phyloP scores from a whole-genome alignment of 2,329 filamentous ascomycete genomes.

The Paecilomyces variotii region DNA sequence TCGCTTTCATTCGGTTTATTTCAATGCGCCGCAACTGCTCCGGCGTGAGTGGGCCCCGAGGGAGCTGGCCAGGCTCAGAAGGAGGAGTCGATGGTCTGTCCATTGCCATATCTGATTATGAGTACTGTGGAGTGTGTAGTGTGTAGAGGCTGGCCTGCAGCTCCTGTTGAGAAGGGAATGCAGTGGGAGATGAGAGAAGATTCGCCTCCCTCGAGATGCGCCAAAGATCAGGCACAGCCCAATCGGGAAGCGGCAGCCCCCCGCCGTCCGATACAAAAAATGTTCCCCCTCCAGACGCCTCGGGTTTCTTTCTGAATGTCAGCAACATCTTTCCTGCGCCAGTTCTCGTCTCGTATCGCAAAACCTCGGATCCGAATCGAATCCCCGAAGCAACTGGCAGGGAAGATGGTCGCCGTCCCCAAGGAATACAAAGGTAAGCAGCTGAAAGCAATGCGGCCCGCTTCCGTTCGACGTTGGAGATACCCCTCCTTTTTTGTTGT shows the following conservation, averaged over 20 bases:
- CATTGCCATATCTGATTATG: slow-evolving; percentile 1
- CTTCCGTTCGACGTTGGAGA: not conserved
- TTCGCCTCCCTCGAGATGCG: not conserved
- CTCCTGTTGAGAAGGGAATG: not conserved
- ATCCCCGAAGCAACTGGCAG: slow-evolving; percentile 24
- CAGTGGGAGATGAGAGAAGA: not conserved
- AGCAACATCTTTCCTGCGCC: slow-evolving; percentile 8
- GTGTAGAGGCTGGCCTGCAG: not conserved
- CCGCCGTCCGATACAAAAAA: not conserved
- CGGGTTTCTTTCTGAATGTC: not conserved
- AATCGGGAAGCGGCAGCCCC: not conserved
- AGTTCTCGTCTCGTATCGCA: slow-evolving; percentile 14
- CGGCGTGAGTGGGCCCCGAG: slow-evolving; percentile 46
- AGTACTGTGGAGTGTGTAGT: not conserved
- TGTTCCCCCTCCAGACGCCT: not conserved
- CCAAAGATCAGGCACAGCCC: not conserved
- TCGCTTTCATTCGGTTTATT: slow-evolving; percentile 78
- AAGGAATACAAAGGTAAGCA: slow-evolving; percentile 51
- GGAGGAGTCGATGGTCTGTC: slow-evolving; percentile 6
- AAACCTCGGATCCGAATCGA: slow-evolving; percentile 23
- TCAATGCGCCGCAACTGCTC: slow-evolving; percentile 60
- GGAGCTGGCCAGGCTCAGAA: slow-evolving; percentile 13
- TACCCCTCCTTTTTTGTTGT: not conserved
- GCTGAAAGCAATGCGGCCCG: slow-evolving; percentile 1
- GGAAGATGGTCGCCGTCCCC: slow-evolving; percentile 48